A percentile compares a stretch with the other conserved stretches of the same genome.
phyloP scores from a whole-genome alignment of 495 filamentous ascomycete genomes.

The Haplographium delicatum region DNA sequence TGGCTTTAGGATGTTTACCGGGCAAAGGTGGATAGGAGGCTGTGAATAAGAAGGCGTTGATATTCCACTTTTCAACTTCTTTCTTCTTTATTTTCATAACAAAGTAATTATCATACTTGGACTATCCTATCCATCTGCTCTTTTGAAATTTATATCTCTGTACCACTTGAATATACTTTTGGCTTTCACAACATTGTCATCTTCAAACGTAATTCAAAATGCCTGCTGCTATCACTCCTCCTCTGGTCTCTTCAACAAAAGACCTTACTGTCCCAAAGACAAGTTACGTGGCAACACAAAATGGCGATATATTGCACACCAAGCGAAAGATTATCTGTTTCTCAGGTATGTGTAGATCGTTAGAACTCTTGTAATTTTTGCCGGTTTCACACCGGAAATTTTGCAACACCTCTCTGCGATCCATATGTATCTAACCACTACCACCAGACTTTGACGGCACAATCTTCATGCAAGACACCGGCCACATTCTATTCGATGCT shows the following conservation, averaged over 20 bases:
- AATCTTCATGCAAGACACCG: conserved; percentile 76
- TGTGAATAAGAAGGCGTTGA: background rate
- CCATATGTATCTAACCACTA: conserved; percentile 3
- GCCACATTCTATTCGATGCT: conserved; percentile 66
- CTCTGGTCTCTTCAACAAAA: conserved; percentile 18
- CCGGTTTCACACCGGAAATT: too few relatives aligned
- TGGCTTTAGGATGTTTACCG: background rate
- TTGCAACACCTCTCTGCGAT: too few relatives aligned
- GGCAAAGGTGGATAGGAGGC: background rate
- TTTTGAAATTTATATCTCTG: too few relatives aligned
- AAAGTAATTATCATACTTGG: background rate
- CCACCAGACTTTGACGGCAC: conserved; percentile 67
- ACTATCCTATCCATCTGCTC: background rate
- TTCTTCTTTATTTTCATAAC: background rate
- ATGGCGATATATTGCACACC: conserved; percentile 20
- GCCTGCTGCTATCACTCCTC: conserved; percentile 30
- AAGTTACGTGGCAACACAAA: conserved; percentile 11
- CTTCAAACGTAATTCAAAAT: conserved; percentile 22
- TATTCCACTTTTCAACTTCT: background rate
- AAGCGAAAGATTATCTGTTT: conserved; percentile 51
- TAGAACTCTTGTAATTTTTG: conserved; percentile 5
- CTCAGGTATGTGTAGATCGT: conserved; percentile 35
- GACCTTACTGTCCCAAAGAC: conserved; percentile 22
- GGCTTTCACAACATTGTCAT: conserved; percentile 2
- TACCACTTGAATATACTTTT: too few relatives aligned